Percentiles rank a stretch among this genome's conserved stretches.
phyloP scores from a whole-genome alignment of 768 basidiomycete genomes.

The Auricularia auricula-judae region DNA sequence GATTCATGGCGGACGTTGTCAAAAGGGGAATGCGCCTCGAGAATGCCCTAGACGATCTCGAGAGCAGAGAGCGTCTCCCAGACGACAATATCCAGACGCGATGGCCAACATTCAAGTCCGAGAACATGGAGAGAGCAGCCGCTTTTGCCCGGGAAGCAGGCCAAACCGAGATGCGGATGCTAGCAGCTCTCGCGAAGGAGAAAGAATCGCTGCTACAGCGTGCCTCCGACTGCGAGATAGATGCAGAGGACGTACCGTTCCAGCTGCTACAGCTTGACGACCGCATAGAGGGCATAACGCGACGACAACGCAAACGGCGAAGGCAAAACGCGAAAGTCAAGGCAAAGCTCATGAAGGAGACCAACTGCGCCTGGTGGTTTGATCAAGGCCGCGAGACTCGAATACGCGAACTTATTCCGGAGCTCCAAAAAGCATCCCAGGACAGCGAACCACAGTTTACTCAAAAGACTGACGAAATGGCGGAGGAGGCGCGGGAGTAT shows the following conservation, averaged over 20 bases:
- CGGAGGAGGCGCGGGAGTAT: not conserved
- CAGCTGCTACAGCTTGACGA: not conserved
- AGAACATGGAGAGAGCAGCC: not conserved
- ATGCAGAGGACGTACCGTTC: not conserved
- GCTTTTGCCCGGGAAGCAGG: not conserved
- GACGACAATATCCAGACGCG: not conserved
- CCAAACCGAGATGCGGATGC: not conserved
- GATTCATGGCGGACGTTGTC: not conserved
- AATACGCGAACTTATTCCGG: not conserved
- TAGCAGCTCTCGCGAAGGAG: not conserved
- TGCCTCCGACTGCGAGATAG: not conserved
- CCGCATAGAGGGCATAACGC: not conserved
- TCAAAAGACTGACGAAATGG: not conserved
- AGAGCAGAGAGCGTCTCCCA: not conserved
- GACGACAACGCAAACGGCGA: not conserved
- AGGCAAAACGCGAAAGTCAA: not conserved
- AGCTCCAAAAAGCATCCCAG: not conserved
- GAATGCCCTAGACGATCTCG: not conserved
- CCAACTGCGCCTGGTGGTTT: not conserved
- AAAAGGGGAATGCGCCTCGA: not conserved
- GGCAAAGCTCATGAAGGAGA: not conserved
- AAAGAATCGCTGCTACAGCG: not conserved
- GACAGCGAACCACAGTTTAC: not conserved
- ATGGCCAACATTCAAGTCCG: not conserved
- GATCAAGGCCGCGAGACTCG: not conserved